Evolutionary conservation across 305 asterid species (phyloP), one percentile per base, ranked within the genome.

Genomic region (Plantago coronopus): DNA sequence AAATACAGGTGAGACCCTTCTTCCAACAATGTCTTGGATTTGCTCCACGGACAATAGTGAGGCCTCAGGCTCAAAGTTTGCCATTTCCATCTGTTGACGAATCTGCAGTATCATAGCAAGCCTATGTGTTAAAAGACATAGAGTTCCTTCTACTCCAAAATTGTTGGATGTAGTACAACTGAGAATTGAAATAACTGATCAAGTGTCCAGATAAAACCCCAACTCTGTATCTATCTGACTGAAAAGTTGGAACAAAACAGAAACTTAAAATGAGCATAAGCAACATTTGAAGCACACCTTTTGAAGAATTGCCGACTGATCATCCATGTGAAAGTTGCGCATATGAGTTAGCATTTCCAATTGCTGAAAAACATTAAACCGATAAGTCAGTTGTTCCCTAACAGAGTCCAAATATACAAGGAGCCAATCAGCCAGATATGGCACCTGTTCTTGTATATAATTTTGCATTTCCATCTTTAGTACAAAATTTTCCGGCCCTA

Each of bases 331-430:
- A 72, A 79, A 85, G 74, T 70, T 74, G 67, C 88, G 88, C 84
- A 88, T 83, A 82, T 78, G 72, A 67, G 71, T 80, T 72, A 87
- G 81, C 95, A 86, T 87, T 84, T 90, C 96, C 82, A 86, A 54
- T 79, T 88, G 95, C 94, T 83, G 91, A 45, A 66, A 61, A 57
- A 22, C 60, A 68, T 45, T 31, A 46, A 54, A 48, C 59, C 27
- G 48, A 46, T 46, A 31, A 20, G 59, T 42, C 46, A 5, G 48
- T 57, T 11, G 40, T 61, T 10, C 25, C 1, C 7, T n/a, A 58
- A 12, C 23, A 48, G 38, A 60, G 60, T 38, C 48, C 9, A 63
- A 25, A 46, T 47, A 38, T 48, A 27, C 1, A 23, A 22, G 51
- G n/a, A n/a, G n/a, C n/a, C n/a, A n/a, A n/a, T n/a, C n/a, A 16